Evolutionary conservation across 257 asterid species (phyloP).

Genomic region (Solanum sejunctum): DNA sequence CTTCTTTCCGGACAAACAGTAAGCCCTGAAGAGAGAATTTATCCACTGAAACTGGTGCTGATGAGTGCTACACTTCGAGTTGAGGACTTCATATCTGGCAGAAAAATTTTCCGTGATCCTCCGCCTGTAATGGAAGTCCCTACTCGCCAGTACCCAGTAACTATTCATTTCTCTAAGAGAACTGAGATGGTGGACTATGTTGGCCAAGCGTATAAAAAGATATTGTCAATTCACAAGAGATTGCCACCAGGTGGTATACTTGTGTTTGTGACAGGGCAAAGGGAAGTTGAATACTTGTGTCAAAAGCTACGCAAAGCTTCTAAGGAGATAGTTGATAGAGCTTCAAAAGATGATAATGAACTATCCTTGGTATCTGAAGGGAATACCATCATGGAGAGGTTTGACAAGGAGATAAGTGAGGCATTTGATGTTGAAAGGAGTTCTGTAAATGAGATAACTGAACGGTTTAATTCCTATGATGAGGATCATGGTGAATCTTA

Average conservation of each 20-base stretch:
- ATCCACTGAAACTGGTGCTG: slow-evolving; percentile 76
- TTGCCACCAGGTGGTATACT: slow-evolving; percentile 93
- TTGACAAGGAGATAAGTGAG: slow-evolving; percentile 54
- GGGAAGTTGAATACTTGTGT: slow-evolving; percentile 83
- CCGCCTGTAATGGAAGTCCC: slow-evolving; percentile 89
- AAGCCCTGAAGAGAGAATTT: slow-evolving; percentile 33
- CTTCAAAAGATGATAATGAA: slow-evolving; percentile 13
- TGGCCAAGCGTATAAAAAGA: slow-evolving; percentile 84
- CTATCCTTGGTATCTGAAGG: slow-evolving; percentile 20
- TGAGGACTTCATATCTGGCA: slow-evolving; percentile 67
- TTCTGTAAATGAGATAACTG: slow-evolving; percentile 43
- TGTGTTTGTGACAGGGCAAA: slow-evolving; percentile 89
- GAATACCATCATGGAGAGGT: slow-evolving; percentile 27
- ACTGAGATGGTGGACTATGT: slow-evolving; percentile 74
- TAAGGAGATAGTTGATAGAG: slow-evolving; percentile 26
- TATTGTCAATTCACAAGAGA: slow-evolving; percentile 79
- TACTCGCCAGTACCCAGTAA: slow-evolving; percentile 81
- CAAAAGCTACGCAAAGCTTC: slow-evolving; percentile 55
- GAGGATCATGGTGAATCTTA: slow-evolving; percentile 38
- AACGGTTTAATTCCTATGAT: slow-evolving; percentile 44
- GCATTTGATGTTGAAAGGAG: slow-evolving; percentile 62
- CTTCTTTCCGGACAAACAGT: slow-evolving; percentile 44
- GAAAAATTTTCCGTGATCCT: slow-evolving; percentile 45
- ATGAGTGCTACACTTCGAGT: slow-evolving; percentile 96
- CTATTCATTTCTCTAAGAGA: slow-evolving; percentile 70